Conservation (phyloP, 306 rosid species). For the Quercus gilva region DNA sequence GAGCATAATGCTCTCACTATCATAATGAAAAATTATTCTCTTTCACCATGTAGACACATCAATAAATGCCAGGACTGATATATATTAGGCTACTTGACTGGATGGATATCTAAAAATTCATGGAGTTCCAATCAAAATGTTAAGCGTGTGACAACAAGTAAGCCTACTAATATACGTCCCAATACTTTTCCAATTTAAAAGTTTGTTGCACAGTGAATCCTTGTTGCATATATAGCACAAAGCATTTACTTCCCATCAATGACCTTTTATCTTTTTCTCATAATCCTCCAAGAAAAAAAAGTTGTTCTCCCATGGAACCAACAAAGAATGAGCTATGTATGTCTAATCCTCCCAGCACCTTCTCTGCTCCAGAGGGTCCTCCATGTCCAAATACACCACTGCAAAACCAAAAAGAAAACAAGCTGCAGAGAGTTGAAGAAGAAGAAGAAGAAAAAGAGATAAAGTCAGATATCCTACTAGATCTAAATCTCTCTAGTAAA, state of each 20-base stretch:
- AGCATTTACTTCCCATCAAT: constrained; percentile 22
- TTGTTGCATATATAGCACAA: constrained; percentile 33
- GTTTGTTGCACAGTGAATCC: constrained; percentile 6
- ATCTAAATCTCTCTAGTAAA: constrained; percentile 39
- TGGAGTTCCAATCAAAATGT: not conserved
- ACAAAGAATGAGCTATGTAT: constrained; percentile 17
- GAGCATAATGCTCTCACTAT: too few relatives aligned
- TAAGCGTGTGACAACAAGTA: not conserved
- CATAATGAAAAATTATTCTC: too few relatives aligned
- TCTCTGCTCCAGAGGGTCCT: constrained; percentile 32
- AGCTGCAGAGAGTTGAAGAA: constrained; percentile 20
- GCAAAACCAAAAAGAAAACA: constrained; percentile 43
- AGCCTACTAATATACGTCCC: not conserved
- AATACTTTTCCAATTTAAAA: not conserved
- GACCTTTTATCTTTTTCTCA: constrained; percentile 11
- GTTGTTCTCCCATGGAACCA: constrained; percentile 37
- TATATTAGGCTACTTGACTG: not conserved
- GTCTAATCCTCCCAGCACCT: not conserved
- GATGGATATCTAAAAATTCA: too few relatives aligned
- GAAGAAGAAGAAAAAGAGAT: constrained; percentile 33
- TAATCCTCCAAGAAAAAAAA: constrained; percentile 8
- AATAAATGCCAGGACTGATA: not conserved
- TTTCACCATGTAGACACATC: too few relatives aligned
- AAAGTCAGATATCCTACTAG: constrained; percentile 21
- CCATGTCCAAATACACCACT: constrained; percentile 55